Conservation (phyloP, 2,329 filamentous ascomycete genomes). For the Penicillium freii region DNA sequence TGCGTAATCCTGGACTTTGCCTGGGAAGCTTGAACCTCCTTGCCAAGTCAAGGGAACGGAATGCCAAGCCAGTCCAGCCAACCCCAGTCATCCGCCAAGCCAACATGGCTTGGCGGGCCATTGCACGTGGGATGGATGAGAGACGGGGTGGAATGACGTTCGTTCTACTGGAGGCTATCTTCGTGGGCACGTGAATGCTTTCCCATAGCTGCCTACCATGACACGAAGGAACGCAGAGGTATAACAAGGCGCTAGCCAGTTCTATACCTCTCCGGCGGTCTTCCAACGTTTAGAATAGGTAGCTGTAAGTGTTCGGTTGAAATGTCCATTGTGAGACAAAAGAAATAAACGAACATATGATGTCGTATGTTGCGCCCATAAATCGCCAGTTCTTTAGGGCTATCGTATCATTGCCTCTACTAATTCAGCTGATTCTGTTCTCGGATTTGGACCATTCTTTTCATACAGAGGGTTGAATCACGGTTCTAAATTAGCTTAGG, state of each 20-base stretch:
- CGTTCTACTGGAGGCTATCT: not conserved
- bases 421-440: not conserved
- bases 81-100: slow-evolving; percentile 1
- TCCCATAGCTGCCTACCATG: not conserved
- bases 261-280: not conserved
- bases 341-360: not conserved
- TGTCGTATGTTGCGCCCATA: not conserved
- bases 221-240: not conserved
- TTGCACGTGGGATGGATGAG: slow-evolving; percentile 3
- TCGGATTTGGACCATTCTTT: no score
- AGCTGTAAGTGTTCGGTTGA: not conserved
- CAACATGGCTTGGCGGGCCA: not conserved
- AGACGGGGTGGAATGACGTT: not conserved
- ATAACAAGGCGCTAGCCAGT: not conserved
- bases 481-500: no score
- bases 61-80: slow-evolving; percentile 4
- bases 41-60: slow-evolving; percentile 10
- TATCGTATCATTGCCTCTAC: not conserved
- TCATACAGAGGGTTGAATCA: no score
- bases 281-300: not conserved
- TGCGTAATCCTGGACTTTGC: not conserved
- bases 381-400: not conserved
- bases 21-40: slow-evolving; percentile 10
- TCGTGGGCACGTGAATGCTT: no score
- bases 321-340: not conserved